Percentiles rank a stretch among this genome's conserved stretches.
Conservation (phyloP, 495 filamentous ascomycete genomes). For the Lasiosphaeria miniovina region DNA sequence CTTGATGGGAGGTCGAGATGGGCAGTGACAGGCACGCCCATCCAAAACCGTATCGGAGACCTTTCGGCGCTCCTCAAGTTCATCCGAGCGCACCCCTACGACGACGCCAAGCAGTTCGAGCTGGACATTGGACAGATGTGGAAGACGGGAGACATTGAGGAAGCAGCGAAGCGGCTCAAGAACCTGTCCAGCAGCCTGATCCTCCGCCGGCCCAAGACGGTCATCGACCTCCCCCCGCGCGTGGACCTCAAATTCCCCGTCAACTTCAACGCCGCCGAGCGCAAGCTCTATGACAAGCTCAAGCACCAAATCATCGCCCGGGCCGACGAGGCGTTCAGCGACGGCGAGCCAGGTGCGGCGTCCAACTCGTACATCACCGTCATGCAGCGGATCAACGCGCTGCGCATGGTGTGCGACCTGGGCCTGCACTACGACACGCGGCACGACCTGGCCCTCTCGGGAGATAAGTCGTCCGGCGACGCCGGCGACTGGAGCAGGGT, state of each 20-base stretch:
- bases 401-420: slow-evolving; percentile 43
- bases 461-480: not conserved
- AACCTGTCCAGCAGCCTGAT: slow-evolving; percentile 29
- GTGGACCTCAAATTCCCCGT: slow-evolving; percentile 24
- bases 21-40: slow-evolving; percentile 44
- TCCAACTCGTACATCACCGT: slow-evolving; percentile 28
- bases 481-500: slow-evolving; percentile 14
- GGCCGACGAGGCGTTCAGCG: slow-evolving; percentile 23
- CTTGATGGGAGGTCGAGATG: slow-evolving; percentile 34
- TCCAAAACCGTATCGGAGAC: slow-evolving; percentile 42
- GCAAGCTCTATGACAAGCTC: slow-evolving; percentile 28
- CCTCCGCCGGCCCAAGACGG: slow-evolving; percentile 36
- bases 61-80: slow-evolving; percentile 38
- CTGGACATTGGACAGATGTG: slow-evolving; percentile 29
- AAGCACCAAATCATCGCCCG: slow-evolving; percentile 19
- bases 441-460: slow-evolving; percentile 7
- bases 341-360: not conserved
- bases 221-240: slow-evolving; percentile 30
- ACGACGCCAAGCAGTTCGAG: slow-evolving; percentile 32
- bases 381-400: slow-evolving; percentile 39
- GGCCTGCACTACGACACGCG: slow-evolving; percentile 29
- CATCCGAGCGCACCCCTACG: slow-evolving; percentile 36
- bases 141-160: slow-evolving; percentile 28
- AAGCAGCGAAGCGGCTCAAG: slow-evolving; percentile 35
- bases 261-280: slow-evolving; percentile 31